Evolutionary conservation across 768 basidiomycete genomes (phyloP).

Genomic region (Amanita polypyramis): DNA sequence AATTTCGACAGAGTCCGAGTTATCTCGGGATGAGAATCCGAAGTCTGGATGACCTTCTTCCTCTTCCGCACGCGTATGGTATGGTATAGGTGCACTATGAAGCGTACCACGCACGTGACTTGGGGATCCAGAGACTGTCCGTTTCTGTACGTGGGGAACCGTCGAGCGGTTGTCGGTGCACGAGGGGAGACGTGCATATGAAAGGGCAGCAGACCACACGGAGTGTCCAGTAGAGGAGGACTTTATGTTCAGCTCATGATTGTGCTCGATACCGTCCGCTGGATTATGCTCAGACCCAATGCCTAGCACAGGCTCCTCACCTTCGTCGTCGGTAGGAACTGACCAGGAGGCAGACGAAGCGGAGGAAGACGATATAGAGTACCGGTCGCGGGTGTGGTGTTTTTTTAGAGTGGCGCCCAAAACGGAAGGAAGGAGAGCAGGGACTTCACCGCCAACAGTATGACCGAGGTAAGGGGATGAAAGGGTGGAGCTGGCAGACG

Average conservation of each 20-base stretch:
- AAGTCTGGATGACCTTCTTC: conserved; percentile 33
- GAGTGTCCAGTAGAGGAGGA: conserved; percentile 25
- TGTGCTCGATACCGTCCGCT: conserved; percentile 26
- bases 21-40: conserved; percentile 28
- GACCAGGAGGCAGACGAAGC: conserved; percentile 60
- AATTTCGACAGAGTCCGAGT: conserved; percentile 21
- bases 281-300: conserved; percentile 24
- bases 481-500: conserved; percentile 55
- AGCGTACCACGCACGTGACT: conserved; percentile 28
- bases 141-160: conserved; percentile 44
- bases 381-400: conserved; percentile 34
- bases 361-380: conserved; percentile 54
- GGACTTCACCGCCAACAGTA: conserved; percentile 48
- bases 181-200: conserved; percentile 62
- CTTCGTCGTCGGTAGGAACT: conserved; percentile 54
- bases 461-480: conserved; percentile 56
- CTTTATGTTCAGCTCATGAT: conserved; percentile 32
- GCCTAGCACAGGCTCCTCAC: conserved; percentile 30
- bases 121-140: conserved; percentile 33
- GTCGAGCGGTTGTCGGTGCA: conserved; percentile 59
- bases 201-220: conserved; percentile 35
- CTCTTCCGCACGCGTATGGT: conserved; percentile 32
- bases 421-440: conserved; percentile 55
- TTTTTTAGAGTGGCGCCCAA: conserved; percentile 43
- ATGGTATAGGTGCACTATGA: conserved; percentile 31